A percentile compares a stretch with the other conserved stretches of the same genome.
phyloP scores from a whole-genome alignment of 164 flowering plant genomes.

The Echeveria elegans region DNA sequence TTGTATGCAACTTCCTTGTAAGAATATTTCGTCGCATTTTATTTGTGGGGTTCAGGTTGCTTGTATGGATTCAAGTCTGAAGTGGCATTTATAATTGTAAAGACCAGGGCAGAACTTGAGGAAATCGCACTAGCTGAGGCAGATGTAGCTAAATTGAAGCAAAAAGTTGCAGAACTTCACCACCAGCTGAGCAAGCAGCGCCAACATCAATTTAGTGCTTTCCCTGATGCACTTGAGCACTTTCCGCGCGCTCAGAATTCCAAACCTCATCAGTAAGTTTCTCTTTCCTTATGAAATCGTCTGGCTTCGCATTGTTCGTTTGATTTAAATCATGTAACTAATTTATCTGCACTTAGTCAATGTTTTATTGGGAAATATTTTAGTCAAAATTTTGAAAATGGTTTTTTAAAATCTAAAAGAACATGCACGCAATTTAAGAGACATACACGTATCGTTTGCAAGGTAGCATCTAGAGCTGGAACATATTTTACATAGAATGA shows the following conservation, averaged over 20 bases:
- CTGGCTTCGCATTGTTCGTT: not conserved
- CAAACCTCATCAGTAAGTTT: constrained; percentile 62
- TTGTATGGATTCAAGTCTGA: constrained; percentile 15
- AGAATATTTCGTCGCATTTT: not conserved
- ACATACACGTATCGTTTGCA: too few species aligned
- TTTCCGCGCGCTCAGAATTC: constrained; percentile 53
- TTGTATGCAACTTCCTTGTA: constrained; percentile 13
- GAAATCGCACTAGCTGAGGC: constrained; percentile 99
- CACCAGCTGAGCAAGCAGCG: constrained; percentile 94
- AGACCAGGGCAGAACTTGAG: constrained; percentile 99
- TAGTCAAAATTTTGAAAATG: too few species aligned
- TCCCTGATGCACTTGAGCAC: constrained; percentile 63
- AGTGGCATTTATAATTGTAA: constrained; percentile 10
- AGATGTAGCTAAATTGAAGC: constrained; percentile 95
- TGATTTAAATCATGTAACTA: too few species aligned
- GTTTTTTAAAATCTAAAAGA: too few species aligned
- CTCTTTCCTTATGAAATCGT: not conserved
- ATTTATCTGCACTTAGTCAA: too few species aligned
- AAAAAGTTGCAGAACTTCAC: constrained; percentile 95
- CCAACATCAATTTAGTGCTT: constrained; percentile 77
- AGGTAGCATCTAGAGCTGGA: too few species aligned
- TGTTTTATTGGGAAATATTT: too few species aligned
- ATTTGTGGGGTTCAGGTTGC: not conserved
- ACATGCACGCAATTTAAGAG: too few species aligned
- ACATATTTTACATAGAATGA: too few species aligned